Conservation (phyloP, 176 grass and related monocot genomes). For the Triticum urartu region DNA sequence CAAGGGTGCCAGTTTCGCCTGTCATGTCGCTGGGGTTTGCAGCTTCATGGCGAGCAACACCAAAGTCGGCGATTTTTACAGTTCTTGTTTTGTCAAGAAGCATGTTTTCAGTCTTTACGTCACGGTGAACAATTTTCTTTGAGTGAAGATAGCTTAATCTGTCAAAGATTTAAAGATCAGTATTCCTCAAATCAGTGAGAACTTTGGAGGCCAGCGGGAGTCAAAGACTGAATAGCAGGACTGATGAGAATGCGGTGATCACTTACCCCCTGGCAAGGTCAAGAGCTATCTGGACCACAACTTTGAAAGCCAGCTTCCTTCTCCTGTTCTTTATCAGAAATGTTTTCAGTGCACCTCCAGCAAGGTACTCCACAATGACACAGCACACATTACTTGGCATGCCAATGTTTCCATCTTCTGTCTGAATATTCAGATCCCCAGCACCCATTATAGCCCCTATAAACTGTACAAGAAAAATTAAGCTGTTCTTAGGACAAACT, state of each 20-base stretch:
- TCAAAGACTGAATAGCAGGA: background rate
- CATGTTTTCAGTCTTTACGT: constrained; percentile 99
- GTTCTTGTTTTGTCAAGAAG: constrained; percentile 90
- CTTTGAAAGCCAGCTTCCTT: constrained; percentile 91
- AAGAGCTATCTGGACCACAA: constrained; percentile 80
- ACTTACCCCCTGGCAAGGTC: constrained; percentile 91
- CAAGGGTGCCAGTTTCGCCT: constrained; percentile 90
- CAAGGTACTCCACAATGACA: constrained; percentile 89
- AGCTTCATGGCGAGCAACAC: constrained; percentile 88
- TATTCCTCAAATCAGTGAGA: background rate
- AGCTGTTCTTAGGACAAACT: background rate
- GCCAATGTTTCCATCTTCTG: constrained; percentile 73
- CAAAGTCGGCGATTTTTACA: constrained; percentile 94
- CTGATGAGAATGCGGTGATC: background rate
- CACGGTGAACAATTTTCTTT: constrained; percentile 89
- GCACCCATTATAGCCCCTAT: constrained; percentile 91
- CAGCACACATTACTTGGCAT: constrained; percentile 89
- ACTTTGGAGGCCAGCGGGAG: background rate
- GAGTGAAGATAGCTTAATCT: constrained; percentile 97
- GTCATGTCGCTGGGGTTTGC: constrained; percentile 94
- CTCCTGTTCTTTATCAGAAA: constrained; percentile 95
- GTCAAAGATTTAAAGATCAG: background rate
- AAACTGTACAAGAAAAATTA: constrained; percentile 56
- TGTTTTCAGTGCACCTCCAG: constrained; percentile 80
- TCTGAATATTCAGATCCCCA: constrained; percentile 81